Percentiles rank a stretch among this genome's conserved stretches.
Evolutionary conservation across 176 grass and related monocot species (phyloP).

Genomic region (Carex pumila): DNA sequence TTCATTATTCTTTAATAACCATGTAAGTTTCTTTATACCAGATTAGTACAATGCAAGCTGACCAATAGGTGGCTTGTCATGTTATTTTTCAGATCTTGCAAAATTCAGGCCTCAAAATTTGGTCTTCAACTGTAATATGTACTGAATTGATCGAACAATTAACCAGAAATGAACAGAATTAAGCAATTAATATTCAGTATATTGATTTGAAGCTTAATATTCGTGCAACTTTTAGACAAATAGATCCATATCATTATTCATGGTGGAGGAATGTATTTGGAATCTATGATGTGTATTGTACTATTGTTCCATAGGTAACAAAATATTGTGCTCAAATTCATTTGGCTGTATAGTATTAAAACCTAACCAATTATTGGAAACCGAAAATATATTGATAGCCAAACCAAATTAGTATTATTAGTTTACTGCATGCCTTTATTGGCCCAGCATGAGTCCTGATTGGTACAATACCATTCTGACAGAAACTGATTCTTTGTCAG

Average conservation of each 20-base stretch:
- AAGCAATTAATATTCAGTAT: background rate
- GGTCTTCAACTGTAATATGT: background rate
- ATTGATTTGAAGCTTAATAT: background rate
- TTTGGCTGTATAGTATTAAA: background rate
- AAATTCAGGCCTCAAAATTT: background rate
- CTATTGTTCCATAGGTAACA: background rate
- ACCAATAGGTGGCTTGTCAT: background rate
- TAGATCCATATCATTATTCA: background rate
- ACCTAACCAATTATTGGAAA: background rate
- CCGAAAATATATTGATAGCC: background rate
- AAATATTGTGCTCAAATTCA: background rate
- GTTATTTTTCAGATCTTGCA: background rate
- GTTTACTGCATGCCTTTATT: background rate
- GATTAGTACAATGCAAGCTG: background rate
- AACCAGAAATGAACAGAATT: background rate
- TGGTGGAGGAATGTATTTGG: background rate
- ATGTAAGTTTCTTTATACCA: conserved; percentile 23
- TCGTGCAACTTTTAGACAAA: background rate
- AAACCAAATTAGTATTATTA: background rate
- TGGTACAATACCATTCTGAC: background rate
- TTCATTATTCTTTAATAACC: conserved; percentile 39
- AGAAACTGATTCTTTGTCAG: background rate
- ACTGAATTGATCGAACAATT: background rate
- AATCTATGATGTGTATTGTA: background rate
- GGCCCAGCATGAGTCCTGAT: background rate